A percentile compares a stretch with the other conserved stretches of the same genome.
Conservation (phyloP, 2,329 filamentous ascomycete species). For the Drechslera avenae region DNA sequence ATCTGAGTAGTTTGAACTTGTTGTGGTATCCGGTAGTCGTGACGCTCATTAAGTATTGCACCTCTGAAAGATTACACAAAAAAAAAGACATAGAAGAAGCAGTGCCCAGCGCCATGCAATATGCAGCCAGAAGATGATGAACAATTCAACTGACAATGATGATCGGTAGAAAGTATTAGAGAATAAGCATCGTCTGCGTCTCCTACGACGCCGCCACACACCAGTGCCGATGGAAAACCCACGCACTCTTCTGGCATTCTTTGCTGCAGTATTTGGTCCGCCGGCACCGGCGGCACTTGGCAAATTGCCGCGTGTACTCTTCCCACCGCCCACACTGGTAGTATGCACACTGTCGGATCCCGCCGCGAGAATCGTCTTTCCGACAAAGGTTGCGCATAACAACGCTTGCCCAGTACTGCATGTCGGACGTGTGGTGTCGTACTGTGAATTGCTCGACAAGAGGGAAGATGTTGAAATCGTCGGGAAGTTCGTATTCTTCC, state of each 20-base stretch:
- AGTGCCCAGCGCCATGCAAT: slow-evolving; percentile 48
- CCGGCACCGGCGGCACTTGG: slow-evolving; percentile 93
- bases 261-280: slow-evolving; percentile 99
- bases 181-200: slow-evolving; percentile 22
- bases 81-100: slow-evolving; percentile 12
- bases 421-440: slow-evolving; percentile 90
- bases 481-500: slow-evolving; percentile 87
- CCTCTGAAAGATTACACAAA: slow-evolving; percentile 36
- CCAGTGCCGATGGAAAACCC: slow-evolving; percentile 98
- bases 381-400: slow-evolving; percentile 99
- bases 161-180: slow-evolving; percentile 25
- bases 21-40: slow-evolving; percentile 46
- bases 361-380: slow-evolving; percentile 92
- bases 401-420: slow-evolving; percentile 99
- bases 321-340: slow-evolving; percentile 99
- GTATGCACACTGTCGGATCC: slow-evolving; percentile 96
- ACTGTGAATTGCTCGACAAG: slow-evolving; percentile 98
- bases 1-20: slow-evolving; percentile 29
- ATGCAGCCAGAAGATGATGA: slow-evolving; percentile 47
- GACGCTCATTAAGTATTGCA: slow-evolving; percentile 48
- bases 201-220: slow-evolving; percentile 73
- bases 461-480: slow-evolving; percentile 98
- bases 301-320: slow-evolving; percentile 93
- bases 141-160: slow-evolving; percentile 37
- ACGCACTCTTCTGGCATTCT: slow-evolving; percentile 98